Percentiles rank a stretch among this genome's conserved stretches.
Conservation (phyloP, 108 stramenopile species). For the Pelagomonas calceolata region DNA sequence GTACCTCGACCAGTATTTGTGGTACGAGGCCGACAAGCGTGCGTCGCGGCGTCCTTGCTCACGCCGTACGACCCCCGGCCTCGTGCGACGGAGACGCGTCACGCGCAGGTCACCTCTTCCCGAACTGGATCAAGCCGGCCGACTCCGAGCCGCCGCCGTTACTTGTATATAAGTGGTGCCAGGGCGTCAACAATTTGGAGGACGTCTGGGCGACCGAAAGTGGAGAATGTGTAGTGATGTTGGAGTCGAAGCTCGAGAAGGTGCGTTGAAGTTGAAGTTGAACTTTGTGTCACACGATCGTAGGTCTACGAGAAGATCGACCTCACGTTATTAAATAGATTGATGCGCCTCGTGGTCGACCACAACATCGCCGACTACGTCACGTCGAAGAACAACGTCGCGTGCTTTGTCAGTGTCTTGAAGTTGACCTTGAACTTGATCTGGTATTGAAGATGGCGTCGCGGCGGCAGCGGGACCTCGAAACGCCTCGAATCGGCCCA, state of each 20-base stretch:
- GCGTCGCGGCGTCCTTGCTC: too few species aligned
- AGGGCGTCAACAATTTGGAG: slow-evolving; percentile 93
- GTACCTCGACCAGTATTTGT: slow-evolving; percentile 98
- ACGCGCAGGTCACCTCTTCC: slow-evolving; percentile 83
- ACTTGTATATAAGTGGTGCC: slow-evolving; percentile 98
- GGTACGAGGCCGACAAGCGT: slow-evolving; percentile 99
- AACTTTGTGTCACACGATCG: too few species aligned
- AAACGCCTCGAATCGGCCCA: too few species aligned
- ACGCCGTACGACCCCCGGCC: too few species aligned
- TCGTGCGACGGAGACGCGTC: too few species aligned
- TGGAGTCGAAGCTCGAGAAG: slow-evolving; percentile 92
- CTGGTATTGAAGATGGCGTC: background rate
- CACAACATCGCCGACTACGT: slow-evolving; percentile 99
- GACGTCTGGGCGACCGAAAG: slow-evolving; percentile 87
- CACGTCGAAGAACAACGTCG: slow-evolving; percentile 98
- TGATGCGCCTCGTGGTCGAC: slow-evolving; percentile 93
- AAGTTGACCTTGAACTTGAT: too few species aligned
- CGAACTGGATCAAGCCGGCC: slow-evolving; percentile 92
- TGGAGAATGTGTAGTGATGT: slow-evolving; percentile 88
- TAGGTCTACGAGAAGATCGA: slow-evolving; percentile 98
- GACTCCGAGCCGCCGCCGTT: slow-evolving; percentile 98
- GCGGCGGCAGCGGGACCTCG: too few species aligned
- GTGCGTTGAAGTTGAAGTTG: too few species aligned
- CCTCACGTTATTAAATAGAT: slow-evolving; percentile 86
- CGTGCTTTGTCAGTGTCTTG: too few species aligned